phyloP scores from a whole-genome alignment of 2,329 filamentous ascomycete species.

The Fusarium sp. region DNA sequence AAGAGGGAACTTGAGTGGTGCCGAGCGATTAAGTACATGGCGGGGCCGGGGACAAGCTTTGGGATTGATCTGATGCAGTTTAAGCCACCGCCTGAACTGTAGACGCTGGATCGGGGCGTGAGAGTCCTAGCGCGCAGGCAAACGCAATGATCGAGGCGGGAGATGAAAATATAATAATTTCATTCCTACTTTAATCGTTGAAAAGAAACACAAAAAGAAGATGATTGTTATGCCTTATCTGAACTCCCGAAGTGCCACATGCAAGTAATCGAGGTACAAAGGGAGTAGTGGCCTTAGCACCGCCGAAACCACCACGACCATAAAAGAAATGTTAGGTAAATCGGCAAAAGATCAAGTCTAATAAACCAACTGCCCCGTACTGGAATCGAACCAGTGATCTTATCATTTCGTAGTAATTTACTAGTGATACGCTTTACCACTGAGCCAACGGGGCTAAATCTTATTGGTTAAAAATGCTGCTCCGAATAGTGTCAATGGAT shows the following conservation, averaged over 20 bases:
- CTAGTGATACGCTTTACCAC: slow-evolving; percentile 4
- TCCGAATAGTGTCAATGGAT: rapidly evolving
- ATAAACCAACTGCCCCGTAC: background rate
- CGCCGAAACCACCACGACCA: rapidly evolving
- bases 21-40: background rate
- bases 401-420: background rate
- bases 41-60: background rate
- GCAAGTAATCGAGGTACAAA: background rate
- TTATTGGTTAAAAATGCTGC: rapidly evolving
- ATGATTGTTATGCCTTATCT: too few species aligned
- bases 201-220: too few species aligned
- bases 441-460: background rate
- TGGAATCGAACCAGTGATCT: background rate
- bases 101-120: rapidly evolving
- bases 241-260: too few species aligned
- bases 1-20: slow-evolving; percentile 7
- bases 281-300: rapidly evolving
- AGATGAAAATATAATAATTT: background rate
- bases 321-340: rapidly evolving
- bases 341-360: background rate
- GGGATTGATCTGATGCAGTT: slow-evolving; percentile 19
- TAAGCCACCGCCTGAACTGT: rapidly evolving
- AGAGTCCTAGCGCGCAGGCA: background rate
- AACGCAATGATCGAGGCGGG: too few species aligned
- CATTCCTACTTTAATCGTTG: background rate